Conservation (phyloP, 78 protist genomes). For the Dictyostelium firmibasis region DNA sequence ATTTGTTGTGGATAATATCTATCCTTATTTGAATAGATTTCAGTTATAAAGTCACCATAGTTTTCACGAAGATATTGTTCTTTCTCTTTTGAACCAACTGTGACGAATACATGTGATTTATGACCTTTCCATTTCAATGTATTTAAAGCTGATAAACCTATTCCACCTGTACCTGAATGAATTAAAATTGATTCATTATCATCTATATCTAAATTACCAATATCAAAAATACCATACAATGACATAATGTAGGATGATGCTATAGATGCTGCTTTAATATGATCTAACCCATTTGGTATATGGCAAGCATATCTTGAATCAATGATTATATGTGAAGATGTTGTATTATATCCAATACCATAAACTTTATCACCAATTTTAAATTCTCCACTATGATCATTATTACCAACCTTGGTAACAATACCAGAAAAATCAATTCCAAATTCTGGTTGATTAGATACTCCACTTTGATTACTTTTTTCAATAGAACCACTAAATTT, state of each 20-base stretch:
- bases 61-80: background rate
- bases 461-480: background rate
- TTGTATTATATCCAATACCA: background rate
- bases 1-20: background rate
- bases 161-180: background rate
- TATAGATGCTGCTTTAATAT: background rate
- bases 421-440: background rate
- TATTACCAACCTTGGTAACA: background rate
- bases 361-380: constrained; percentile 10
- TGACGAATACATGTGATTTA: background rate
- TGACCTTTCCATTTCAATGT: background rate
- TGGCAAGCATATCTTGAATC: background rate
- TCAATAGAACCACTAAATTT: constrained; percentile 14
- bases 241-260: background rate
- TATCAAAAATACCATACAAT: background rate
- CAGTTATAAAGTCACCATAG: background rate
- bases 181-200: background rate
- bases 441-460: background rate
- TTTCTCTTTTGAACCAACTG: background rate
- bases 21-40: background rate
- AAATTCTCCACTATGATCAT: background rate
- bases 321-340: background rate
- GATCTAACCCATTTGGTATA: background rate
- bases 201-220: background rate
- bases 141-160: constrained; percentile 8